Conservation (phyloP, 306 rosid species). For the Ormosia emarginata region DNA sequence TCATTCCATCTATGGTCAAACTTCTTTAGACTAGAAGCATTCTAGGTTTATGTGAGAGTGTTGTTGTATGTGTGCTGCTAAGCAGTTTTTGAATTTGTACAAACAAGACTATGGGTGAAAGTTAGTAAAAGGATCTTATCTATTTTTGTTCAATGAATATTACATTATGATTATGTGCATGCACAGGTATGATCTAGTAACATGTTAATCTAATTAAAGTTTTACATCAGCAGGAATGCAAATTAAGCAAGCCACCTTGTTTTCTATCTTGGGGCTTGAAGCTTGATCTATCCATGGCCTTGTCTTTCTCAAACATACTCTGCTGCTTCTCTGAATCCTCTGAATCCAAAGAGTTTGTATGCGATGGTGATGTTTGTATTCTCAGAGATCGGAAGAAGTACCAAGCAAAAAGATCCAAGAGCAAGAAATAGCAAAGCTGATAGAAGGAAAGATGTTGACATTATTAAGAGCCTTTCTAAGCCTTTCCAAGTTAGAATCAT, state of each 20-base stretch:
- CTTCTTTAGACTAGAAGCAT: too few relatives aligned
- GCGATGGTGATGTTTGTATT: constrained; percentile 59
- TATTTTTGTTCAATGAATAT: too few relatives aligned
- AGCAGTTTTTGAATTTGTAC: too few relatives aligned
- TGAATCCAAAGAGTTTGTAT: constrained; percentile 37
- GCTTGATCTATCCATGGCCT: constrained; percentile 33
- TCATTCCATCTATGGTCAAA: too few relatives aligned
- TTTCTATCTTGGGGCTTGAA: background rate
- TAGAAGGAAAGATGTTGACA: background rate
- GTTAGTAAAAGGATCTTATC: too few relatives aligned
- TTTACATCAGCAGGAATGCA: background rate
- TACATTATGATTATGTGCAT: too few relatives aligned
- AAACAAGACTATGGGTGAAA: too few relatives aligned
- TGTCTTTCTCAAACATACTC: constrained; percentile 40
- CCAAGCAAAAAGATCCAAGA: constrained; percentile 15
- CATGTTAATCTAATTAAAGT: too few relatives aligned
- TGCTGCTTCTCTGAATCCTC: constrained; percentile 44
- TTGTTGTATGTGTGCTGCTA: too few relatives aligned
- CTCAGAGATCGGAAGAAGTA: constrained; percentile 31
- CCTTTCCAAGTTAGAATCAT: background rate
- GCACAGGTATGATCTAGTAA: too few relatives aligned
- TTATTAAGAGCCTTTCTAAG: background rate
- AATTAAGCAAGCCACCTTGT: background rate
- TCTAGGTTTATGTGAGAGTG: too few relatives aligned
- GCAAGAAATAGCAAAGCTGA: constrained; percentile 1